Conservation (phyloP, 2,329 filamentous ascomycete genomes). For the Aspergillus flavus region DNA sequence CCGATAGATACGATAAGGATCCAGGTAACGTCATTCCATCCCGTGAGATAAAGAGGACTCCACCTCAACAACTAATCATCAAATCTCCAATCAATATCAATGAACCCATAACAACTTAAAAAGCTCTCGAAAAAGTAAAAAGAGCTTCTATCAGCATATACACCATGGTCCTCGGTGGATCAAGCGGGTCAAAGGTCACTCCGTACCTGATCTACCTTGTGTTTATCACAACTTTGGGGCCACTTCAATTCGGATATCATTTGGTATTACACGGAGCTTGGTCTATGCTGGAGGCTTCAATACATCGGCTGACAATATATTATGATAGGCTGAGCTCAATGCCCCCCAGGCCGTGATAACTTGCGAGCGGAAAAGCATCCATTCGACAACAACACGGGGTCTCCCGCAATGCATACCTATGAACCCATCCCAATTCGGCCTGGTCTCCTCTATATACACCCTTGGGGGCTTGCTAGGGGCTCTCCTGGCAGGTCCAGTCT, state of each 20-base stretch:
- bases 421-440: constrained; percentile 77
- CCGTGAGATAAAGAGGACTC: neutral
- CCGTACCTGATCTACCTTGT: constrained; percentile 78
- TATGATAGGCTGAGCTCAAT: constrained; percentile 80
- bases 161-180: constrained; percentile 26
- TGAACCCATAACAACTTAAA: neutral
- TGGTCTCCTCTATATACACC: constrained; percentile 88
- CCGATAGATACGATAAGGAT: neutral
- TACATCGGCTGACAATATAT: constrained; percentile 14
- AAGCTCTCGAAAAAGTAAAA: neutral
- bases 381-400: constrained; percentile 19
- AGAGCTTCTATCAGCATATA: neutral
- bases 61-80: neutral
- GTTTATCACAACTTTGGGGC: constrained; percentile 76
- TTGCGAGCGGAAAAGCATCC: constrained; percentile 67
- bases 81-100: neutral
- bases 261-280: constrained; percentile 59
- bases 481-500: constrained; percentile 75
- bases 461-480: constrained; percentile 85
- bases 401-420: constrained; percentile 81
- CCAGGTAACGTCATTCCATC: neutral
- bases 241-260: constrained; percentile 93
- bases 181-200: constrained; percentile 55
- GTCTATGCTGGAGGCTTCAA: neutral
- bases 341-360: constrained; percentile 92